phyloP scores from a whole-genome alignment of 2,329 filamentous ascomycete species.

The Fusarium staphyleae region DNA sequence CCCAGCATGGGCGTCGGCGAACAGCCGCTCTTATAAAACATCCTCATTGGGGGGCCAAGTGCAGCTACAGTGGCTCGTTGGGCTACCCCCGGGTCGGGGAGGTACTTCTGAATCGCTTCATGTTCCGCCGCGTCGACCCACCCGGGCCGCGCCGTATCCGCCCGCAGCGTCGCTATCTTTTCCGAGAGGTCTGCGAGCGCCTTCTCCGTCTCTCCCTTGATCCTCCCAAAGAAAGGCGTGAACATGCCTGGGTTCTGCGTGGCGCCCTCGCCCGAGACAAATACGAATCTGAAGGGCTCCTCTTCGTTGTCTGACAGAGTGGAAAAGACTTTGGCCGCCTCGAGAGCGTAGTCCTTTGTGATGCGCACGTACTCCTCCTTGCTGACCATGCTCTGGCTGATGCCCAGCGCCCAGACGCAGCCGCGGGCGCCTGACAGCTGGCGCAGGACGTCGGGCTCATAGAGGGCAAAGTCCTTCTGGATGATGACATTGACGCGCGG shows the following conservation, averaged over 20 bases:
- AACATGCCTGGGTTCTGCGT: constrained; percentile 63
- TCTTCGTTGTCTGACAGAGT: constrained; percentile 49
- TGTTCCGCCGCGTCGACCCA: constrained; percentile 61
- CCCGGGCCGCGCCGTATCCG: constrained; percentile 65
- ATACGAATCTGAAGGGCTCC: constrained; percentile 72
- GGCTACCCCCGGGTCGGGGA: constrained; percentile 44
- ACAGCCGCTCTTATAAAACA: constrained; percentile 32
- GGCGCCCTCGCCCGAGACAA: constrained; percentile 70
- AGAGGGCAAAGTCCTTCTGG: constrained; percentile 70
- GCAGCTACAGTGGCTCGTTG: constrained; percentile 14
- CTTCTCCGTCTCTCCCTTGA: constrained; percentile 73
- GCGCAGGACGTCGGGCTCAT: constrained; percentile 62
- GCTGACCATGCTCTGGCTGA: constrained; percentile 64
- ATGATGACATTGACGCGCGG: constrained; percentile 70
- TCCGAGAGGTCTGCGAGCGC: constrained; percentile 61
- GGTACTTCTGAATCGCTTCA: constrained; percentile 50
- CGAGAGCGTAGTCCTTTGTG: constrained; percentile 70
- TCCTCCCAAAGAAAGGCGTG: constrained; percentile 63
- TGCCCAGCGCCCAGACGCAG: constrained; percentile 77
- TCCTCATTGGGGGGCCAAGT: constrained; percentile 41
- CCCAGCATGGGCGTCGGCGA: constrained; percentile 56
- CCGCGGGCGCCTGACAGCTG: constrained; percentile 70
- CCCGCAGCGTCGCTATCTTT: constrained; percentile 55
- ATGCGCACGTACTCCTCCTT: constrained; percentile 74
- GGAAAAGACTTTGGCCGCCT: constrained; percentile 67